A percentile compares a stretch with the other conserved stretches of the same genome.
These are phyloP conservation scores for Plantago lanceolata DNA, from an alignment of 305 asterid species.

Conservation along the genomic window DNA sequence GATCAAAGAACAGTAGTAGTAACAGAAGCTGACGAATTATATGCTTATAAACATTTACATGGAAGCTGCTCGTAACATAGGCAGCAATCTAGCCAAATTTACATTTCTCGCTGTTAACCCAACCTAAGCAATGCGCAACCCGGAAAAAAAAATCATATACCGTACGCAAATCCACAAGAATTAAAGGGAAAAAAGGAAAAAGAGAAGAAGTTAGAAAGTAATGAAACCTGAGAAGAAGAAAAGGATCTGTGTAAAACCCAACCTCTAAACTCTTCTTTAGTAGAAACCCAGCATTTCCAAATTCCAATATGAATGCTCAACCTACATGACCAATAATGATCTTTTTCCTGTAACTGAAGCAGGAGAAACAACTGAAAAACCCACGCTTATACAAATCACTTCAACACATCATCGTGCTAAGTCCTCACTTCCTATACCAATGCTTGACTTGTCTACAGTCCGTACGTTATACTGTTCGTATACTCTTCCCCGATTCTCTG, in stretches of 20 bases:
- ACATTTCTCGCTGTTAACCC: constrained; percentile 49
- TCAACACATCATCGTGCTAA: constrained; percentile 50
- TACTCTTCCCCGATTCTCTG: constrained; percentile 89
- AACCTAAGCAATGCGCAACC: constrained; percentile 34
- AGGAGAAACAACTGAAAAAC: constrained; percentile 26
- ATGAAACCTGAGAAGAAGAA: constrained; percentile 7
- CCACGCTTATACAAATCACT: constrained; percentile 36
- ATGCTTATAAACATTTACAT: constrained; percentile 53
- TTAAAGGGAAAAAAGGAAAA: background rate
- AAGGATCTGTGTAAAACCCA: constrained; percentile 31
- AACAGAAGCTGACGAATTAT: constrained; percentile 26
- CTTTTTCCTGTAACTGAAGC: constrained; percentile 32
- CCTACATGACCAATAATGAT: constrained; percentile 40
- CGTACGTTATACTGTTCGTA: constrained; percentile 83
- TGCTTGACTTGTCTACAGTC: constrained; percentile 71
- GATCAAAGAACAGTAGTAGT: constrained; percentile 1
- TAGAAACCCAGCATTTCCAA: constrained; percentile 31
- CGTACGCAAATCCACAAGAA: constrained; percentile 7
- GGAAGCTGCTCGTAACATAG: constrained; percentile 45
- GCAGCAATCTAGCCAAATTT: constrained; percentile 40
- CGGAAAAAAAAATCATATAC: constrained; percentile 28
- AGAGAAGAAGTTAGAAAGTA: background rate
- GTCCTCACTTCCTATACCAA: constrained; percentile 83
- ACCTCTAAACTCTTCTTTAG: constrained; percentile 16
- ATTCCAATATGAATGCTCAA: constrained; percentile 34